Percentiles rank a stretch among this genome's conserved stretches.
phyloP scores from a whole-genome alignment of 2,329 filamentous ascomycete genomes.

The Fusarium pseudograminearum region DNA sequence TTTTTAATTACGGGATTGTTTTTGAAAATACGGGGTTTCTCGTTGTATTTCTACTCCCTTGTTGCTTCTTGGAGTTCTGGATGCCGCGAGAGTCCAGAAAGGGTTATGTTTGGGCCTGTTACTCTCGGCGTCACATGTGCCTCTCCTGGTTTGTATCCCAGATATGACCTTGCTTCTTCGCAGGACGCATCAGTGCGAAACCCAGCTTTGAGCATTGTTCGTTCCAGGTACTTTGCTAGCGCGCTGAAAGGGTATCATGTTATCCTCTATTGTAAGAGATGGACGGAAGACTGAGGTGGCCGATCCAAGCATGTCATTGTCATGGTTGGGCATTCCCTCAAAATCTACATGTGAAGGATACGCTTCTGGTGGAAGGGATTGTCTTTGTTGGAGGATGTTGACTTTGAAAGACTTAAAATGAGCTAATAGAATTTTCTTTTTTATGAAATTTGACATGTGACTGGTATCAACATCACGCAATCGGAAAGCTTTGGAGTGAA shows the following conservation, averaged over 20 bases:
- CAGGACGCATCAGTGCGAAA: conserved; percentile 11
- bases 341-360: conserved; percentile 20
- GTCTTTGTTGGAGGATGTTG: conserved; percentile 33
- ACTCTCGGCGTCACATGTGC: conserved; percentile 4
- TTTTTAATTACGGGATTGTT: conserved; percentile 19
- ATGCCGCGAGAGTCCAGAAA: conserved; percentile 8
- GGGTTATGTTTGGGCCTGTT: conserved; percentile 4
- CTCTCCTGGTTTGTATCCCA: conserved; percentile 10
- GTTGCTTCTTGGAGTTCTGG: conserved; percentile 15
- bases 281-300: neutral
- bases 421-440: conserved; percentile 46
- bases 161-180: conserved; percentile 6
- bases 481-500: neutral
- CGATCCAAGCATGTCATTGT: conserved; percentile 18
- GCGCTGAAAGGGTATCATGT: neutral
- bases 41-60: conserved; percentile 28
- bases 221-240: neutral
- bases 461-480: neutral
- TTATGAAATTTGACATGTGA: neutral
- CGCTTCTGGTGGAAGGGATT: conserved; percentile 9
- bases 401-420: conserved; percentile 43
- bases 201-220: neutral
- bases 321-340: conserved; percentile 10
- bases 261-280: neutral
- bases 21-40: conserved; percentile 12